Base-by-base conservation (phyloP, 1,284 basidiomycete species). In the Tilletia indica region DNA sequence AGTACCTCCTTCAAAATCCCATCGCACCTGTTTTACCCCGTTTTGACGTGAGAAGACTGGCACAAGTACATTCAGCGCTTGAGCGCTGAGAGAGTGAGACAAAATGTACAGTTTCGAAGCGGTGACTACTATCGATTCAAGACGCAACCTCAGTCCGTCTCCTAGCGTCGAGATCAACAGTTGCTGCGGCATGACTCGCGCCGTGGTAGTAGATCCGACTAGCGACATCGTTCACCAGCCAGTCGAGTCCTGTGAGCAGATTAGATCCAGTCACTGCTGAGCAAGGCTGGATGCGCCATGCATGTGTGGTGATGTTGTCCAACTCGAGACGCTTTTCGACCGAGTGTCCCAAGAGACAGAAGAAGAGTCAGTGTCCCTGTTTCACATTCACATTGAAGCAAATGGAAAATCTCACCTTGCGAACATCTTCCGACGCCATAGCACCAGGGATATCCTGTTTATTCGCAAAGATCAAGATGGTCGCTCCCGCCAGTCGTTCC, bases 391-490 rank as follows among this genome's bases (percentile, higher is more conserved):
- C 6, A 45, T 45, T 45, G 42, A 8, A 45, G 34, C 39, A 5
- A 38, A 14, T 14, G n/a, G 21, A 12, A 34, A 51, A n/a, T 86
- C 91, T 83, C 84, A 93, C 94, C 79, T 91, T 87, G 73, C 90
- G 88, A 77, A 99, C 96, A 86, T 97, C 93, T 61, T 87, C 85
- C 68, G 90, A 89, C 16, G 89, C 89, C 89, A 98, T 89, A 0
- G 95, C 92, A 38, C 94, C 93, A 51, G 89, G 88, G 47, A 99
- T 89, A 85, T 99, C 97, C 85, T 97, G 95, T 86, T 99, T 99
- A 86, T 99, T 99, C n/a, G 97, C 97, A 84, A 99, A 93, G 67
- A 99, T 90, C 56, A 99, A 89, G 68, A 99, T 88, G 19, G 94
- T 96, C 58, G 96, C 96, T 21, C 96, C 95, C 68, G 93, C 90